phyloP scores from a whole-genome alignment of 2,329 filamentous ascomycete species.

The Emericellopsis atlantica region DNA sequence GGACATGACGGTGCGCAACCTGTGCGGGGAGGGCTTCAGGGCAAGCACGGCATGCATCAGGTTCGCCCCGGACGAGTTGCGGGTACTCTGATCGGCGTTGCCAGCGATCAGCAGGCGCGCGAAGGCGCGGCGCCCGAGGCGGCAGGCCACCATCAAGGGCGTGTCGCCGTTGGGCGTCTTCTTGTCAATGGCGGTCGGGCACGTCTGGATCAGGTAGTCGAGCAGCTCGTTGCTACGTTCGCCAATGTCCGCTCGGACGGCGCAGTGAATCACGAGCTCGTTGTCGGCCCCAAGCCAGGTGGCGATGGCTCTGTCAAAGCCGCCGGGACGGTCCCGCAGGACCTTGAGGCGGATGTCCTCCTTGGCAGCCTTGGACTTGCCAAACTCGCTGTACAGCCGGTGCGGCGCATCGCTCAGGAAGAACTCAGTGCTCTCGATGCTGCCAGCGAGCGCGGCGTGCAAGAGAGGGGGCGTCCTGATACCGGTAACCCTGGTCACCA shows the following conservation, averaged over 20 bases:
- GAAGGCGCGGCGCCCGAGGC: constrained; percentile 37
- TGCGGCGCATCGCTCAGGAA: constrained; percentile 61
- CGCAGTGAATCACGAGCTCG: constrained; percentile 54
- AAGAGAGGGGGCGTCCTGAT: constrained; percentile 45
- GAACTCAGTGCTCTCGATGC: constrained; percentile 61
- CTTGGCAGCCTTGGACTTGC: constrained; percentile 40
- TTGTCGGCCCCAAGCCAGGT: constrained; percentile 49
- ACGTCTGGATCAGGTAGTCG: constrained; percentile 50
- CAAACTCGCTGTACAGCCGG: constrained; percentile 57
- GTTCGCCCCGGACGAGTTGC: constrained; percentile 51
- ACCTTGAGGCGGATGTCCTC: constrained; percentile 50
- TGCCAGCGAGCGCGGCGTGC: constrained; percentile 41
- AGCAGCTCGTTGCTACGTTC: constrained; percentile 40
- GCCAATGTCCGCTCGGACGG: constrained; percentile 32
- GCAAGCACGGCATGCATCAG: constrained; percentile 44
- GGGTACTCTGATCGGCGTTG: constrained; percentile 56
- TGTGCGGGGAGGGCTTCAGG: constrained; percentile 3
- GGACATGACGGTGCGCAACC: constrained; percentile 35
- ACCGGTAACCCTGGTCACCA: constrained; percentile 24
- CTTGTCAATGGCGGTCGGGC: constrained; percentile 49
- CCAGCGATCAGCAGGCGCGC: constrained; percentile 50
- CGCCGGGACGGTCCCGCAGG: constrained; percentile 44
- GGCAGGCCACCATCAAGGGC: constrained; percentile 56
- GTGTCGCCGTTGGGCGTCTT: constrained; percentile 48
- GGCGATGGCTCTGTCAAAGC: constrained; percentile 49